phyloP scores from a whole-genome alignment of 176 grass and related monocot species.

The Aegilops longissima region DNA sequence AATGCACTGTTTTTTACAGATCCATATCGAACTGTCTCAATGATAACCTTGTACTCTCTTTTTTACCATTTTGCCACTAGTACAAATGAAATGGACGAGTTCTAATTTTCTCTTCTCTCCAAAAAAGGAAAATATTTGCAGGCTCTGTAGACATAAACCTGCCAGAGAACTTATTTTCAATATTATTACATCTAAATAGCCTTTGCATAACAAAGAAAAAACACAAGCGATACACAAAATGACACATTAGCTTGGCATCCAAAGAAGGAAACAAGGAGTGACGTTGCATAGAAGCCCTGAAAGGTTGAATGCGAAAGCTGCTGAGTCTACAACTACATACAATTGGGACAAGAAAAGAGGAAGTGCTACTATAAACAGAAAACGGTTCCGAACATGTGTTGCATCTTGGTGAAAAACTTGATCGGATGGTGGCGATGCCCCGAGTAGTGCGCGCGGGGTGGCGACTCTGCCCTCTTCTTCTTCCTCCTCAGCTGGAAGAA shows the following conservation, averaged over 20 bases:
- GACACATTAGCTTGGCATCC: background rate
- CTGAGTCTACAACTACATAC: background rate
- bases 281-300: background rate
- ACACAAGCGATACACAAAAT: background rate
- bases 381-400: conserved; percentile 60
- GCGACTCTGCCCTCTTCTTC: conserved; percentile 57
- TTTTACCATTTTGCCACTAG: background rate
- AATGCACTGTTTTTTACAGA: background rate
- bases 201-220: background rate
- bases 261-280: background rate
- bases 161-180: background rate
- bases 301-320: background rate
- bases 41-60: too few relatives aligned
- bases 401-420: conserved; percentile 85
- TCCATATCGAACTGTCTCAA: background rate
- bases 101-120: background rate
- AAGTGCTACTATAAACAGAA: conserved; percentile 67
- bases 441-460: conserved; percentile 33
- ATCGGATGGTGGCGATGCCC: conserved; percentile 57
- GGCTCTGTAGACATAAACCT: background rate
- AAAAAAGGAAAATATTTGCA: background rate
- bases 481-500: background rate
- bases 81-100: background rate
- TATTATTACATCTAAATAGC: background rate
- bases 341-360: background rate